A percentile compares a stretch with the other conserved stretches of the same genome.
phyloP scores from a whole-genome alignment of 495 filamentous ascomycete species.

The Usnea hakonensis region DNA sequence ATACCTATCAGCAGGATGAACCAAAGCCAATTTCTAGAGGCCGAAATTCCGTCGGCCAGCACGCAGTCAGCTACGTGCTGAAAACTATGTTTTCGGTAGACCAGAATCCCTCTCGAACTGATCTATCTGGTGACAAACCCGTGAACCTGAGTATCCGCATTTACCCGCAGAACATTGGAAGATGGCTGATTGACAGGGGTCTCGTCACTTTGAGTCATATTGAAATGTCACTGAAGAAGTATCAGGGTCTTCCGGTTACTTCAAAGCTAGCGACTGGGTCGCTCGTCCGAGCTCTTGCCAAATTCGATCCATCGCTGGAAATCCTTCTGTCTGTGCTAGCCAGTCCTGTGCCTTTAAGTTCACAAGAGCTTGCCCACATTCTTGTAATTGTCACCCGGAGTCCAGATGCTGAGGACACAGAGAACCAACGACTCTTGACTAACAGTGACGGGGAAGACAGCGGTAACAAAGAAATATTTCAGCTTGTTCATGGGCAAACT shows the following conservation, averaged over 20 bases:
- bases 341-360: slow-evolving; percentile 34
- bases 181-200: slow-evolving; percentile 56
- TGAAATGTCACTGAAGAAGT: slow-evolving; percentile 48
- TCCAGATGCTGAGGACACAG: not conserved
- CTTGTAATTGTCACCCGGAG: slow-evolving; percentile 29
- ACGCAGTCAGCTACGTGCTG: slow-evolving; percentile 44
- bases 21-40: not conserved
- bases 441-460: slow-evolving; percentile 6
- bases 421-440: slow-evolving; percentile 11
- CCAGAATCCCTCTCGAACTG: slow-evolving; percentile 20
- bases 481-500: slow-evolving; percentile 2
- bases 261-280: slow-evolving; percentile 44
- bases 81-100: slow-evolving; percentile 46
- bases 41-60: slow-evolving; percentile 31
- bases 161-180: slow-evolving; percentile 43
- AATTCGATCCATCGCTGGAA: slow-evolving; percentile 53
- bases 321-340: slow-evolving; percentile 48
- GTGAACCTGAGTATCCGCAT: slow-evolving; percentile 30
- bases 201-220: slow-evolving; percentile 55
- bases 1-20: not conserved
- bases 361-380: slow-evolving; percentile 39
- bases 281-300: slow-evolving; percentile 50
- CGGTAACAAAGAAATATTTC: not conserved
- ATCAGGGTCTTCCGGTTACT: slow-evolving; percentile 34
- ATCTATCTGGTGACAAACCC: not conserved